Evolutionary conservation across 2,329 filamentous ascomycete species (phyloP).

Genomic region (Fusarium succisae): DNA sequence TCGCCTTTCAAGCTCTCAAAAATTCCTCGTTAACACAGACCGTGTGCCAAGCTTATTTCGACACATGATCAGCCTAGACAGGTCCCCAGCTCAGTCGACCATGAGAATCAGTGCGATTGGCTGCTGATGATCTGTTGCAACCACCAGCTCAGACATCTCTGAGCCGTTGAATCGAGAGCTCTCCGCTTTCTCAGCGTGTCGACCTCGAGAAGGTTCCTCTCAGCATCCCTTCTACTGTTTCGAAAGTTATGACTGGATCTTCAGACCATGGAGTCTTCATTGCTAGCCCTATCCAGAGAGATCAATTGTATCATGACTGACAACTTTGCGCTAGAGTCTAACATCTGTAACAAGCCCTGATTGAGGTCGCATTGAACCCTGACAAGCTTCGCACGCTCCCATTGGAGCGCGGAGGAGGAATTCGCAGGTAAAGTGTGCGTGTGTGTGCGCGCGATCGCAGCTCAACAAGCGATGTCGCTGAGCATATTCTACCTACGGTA

Average conservation of each 20-base stretch:
- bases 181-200: slow-evolving; percentile 17
- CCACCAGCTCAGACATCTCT: slow-evolving; percentile 33
- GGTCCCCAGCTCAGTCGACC: slow-evolving; percentile 32
- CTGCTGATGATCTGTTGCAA: slow-evolving; percentile 26
- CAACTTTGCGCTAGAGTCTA: slow-evolving; percentile 30
- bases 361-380: slow-evolving; percentile 30
- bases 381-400: slow-evolving; percentile 28
- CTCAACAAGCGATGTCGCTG: slow-evolving; percentile 34
- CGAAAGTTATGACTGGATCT: slow-evolving; percentile 16
- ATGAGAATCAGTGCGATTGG: slow-evolving; percentile 35
- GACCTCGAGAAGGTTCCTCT: slow-evolving; percentile 3
- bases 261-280: slow-evolving; percentile 2
- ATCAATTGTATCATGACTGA: slow-evolving; percentile 3
- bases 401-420: slow-evolving; percentile 29
- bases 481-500: slow-evolving; percentile 9
- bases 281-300: neutral
- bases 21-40: neutral
- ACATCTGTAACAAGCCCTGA: slow-evolving; percentile 24
- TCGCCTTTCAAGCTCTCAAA: neutral
- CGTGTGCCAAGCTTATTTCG: slow-evolving; percentile 29
- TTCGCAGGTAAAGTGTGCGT: slow-evolving; percentile 26
- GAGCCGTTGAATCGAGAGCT: slow-evolving; percentile 25
- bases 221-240: neutral
- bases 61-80: slow-evolving; percentile 34
- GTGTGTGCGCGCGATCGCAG: slow-evolving; percentile 27